phyloP scores from a whole-genome alignment of 2,329 filamentous ascomycete species.

The Coccinonectria pachysandricola region DNA sequence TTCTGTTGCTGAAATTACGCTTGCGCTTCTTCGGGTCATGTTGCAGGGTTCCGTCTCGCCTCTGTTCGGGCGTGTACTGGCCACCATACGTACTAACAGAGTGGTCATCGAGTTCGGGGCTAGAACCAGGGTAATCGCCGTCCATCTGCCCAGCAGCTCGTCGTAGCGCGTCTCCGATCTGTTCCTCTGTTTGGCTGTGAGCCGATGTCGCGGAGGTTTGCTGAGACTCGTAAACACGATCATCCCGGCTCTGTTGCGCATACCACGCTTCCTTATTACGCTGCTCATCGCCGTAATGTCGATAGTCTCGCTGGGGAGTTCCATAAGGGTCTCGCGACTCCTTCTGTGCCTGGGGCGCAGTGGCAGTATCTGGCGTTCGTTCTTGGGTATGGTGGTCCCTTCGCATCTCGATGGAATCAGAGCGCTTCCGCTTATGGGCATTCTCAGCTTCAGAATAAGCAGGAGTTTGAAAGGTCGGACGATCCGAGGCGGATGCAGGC shows the following conservation, averaged over 20 bases:
- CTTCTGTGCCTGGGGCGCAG: conserved; percentile 19
- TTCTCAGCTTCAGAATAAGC: conserved; percentile 35
- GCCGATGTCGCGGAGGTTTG: conserved; percentile 35
- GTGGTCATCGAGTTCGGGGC: conserved; percentile 43
- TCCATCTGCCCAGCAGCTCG: conserved; percentile 36
- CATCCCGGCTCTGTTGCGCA: conserved; percentile 35
- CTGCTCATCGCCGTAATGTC: conserved; percentile 33
- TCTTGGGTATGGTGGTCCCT: conserved; percentile 26
- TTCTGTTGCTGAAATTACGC: conserved; percentile 84
- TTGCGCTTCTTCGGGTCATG: conserved; percentile 60
- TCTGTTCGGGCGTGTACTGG: conserved; percentile 37
- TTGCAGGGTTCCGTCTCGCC: conserved; percentile 40
- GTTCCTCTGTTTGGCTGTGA: conserved; percentile 40
- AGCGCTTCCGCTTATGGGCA: conserved; percentile 59
- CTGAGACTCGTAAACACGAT: conserved; percentile 37
- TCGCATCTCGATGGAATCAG: conserved; percentile 45
- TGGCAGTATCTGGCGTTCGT: conserved; percentile 25
- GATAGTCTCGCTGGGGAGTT: conserved; percentile 35
- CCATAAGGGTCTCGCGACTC: conserved; percentile 33
- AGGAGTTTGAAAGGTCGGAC: conserved; percentile 30
- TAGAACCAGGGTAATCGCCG: conserved; percentile 41
- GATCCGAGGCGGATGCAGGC: conserved; percentile 30
- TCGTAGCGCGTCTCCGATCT: conserved; percentile 33
- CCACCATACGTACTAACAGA: conserved; percentile 29
- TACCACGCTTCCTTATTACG: conserved; percentile 43